Evolutionary conservation across 2,329 filamentous ascomycete genomes (phyloP), one percentile per base, ranked within the genome.

Genomic region (Fusarium sp.): DNA sequence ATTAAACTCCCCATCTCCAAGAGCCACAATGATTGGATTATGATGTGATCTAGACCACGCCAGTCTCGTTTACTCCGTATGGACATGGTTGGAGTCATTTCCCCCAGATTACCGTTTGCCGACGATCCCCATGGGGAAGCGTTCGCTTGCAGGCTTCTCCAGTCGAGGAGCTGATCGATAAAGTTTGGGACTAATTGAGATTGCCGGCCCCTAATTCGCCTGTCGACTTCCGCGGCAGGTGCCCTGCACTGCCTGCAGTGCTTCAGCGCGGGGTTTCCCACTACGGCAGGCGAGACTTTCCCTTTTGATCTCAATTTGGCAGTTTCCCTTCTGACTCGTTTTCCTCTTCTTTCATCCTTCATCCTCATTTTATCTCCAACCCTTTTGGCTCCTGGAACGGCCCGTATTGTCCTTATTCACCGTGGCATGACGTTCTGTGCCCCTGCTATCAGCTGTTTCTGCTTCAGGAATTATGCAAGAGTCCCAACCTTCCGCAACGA

Each of bases 401-500:
- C 30, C 37, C 24, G 24, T 48, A 37, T 54, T 24, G 26, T 54
- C 48, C 30, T 33, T 48, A 45, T 39, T 32, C 32, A 66, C 24
- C 37, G 41, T 43, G 41, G 33, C 30, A 62, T 63, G 48, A 64
- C 58, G 28, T 43, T 43, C 22, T 19, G 22, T 56, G 30, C 37
- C 49, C 56, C 56, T 43, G 22, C 28, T 49, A 8, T 11, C 49
- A 15, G 24, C 20, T 53, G 37, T 32, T 33, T 48, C 20, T 53
- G 37, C 39, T 33, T 48, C 40, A 33, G 50, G 39, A 63, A 61
- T 59, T 37, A 73, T 73, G 71, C 63, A 71, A 65, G 53, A 70
- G 52, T 52, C 61, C 24, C 61, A 59, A 20, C 33, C 28, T 46
- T 40, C 63, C 40, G 44, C 48, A 11, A 37, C 56, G 11, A 51